Evolutionary conservation across 2,329 filamentous ascomycete genomes (phyloP).

Genomic region (Daldinia eschscholtzii): DNA sequence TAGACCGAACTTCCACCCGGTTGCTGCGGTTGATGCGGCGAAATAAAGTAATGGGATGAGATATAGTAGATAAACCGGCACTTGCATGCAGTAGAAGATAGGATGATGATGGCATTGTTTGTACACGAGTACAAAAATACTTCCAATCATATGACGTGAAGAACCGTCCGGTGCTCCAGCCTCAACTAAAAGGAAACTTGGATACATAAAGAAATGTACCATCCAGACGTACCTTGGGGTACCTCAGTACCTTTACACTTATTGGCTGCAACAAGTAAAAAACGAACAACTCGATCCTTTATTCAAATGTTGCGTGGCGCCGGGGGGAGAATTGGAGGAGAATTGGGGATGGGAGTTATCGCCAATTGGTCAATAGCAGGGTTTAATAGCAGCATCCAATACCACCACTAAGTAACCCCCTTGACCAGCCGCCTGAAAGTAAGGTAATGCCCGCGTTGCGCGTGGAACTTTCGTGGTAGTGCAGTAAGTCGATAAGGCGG

Average conservation of each 20-base stretch:
- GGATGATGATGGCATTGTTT: slow-evolving; percentile 45
- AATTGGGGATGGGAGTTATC: slow-evolving; percentile 1
- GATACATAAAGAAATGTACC: not conserved
- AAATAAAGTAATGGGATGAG: slow-evolving; percentile 23
- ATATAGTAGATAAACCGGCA: slow-evolving; percentile 36
- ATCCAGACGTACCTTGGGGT: slow-evolving; percentile 3
- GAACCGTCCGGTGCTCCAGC: slow-evolving; percentile 33
- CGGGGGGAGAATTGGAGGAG: not conserved
- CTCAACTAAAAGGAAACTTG: slow-evolving; percentile 18
- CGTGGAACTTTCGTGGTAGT: not conserved
- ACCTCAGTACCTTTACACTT: slow-evolving; percentile 17
- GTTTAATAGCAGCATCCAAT: not conserved
- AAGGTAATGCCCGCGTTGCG: not conserved
- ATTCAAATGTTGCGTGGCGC: slow-evolving; percentile 3
- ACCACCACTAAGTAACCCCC: not conserved
- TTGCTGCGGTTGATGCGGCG: slow-evolving; percentile 3
- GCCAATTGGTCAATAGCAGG: slow-evolving; percentile 23
- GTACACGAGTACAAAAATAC: slow-evolving; percentile 37
- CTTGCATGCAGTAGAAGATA: slow-evolving; percentile 39
- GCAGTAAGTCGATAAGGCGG: not conserved
- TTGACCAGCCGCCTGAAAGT: not conserved
- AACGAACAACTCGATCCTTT: slow-evolving; percentile 4
- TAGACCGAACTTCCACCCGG: not conserved
- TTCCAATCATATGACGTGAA: slow-evolving; percentile 41
- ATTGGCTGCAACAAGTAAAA: not conserved